Conservation (phyloP, 2,329 filamentous ascomycete genomes). For the Calonectria fujianensis region DNA sequence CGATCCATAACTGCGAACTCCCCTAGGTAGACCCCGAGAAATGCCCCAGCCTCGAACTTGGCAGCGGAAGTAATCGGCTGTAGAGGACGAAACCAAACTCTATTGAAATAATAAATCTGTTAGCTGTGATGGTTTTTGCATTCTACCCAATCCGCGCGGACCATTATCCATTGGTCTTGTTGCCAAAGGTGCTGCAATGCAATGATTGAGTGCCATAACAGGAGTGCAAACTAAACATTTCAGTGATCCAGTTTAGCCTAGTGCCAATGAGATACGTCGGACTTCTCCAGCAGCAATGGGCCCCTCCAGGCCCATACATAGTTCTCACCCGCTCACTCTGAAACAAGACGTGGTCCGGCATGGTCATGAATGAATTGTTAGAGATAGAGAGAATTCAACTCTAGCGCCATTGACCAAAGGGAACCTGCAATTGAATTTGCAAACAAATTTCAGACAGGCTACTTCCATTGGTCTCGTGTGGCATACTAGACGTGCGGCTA, state of each 20-base stretch:
- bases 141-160: not conserved
- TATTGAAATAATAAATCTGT: too few relatives aligned
- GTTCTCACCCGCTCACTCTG: not conserved
- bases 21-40: not conserved
- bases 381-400: not conserved
- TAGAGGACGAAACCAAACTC: too few relatives aligned
- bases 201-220: not conserved
- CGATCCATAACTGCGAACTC: conserved; percentile 2
- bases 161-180: not conserved
- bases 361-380: conserved; percentile 24
- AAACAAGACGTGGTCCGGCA: not conserved
- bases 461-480: not conserved
- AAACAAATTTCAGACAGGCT: not conserved
- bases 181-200: not conserved
- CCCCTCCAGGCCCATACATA: not conserved
- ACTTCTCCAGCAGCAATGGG: not conserved
- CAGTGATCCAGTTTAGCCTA: not conserved
- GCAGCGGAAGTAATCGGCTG: too few relatives aligned
- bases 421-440: too few relatives aligned
- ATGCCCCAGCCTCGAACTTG: not conserved
- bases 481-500: not conserved
- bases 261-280: not conserved
- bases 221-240: not conserved
- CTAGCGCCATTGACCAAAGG: too few relatives aligned
- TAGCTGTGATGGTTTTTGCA: not conserved